Base-by-base conservation (phyloP, 177 flowering plant genomes). In the Vitis hybrid region DNA sequence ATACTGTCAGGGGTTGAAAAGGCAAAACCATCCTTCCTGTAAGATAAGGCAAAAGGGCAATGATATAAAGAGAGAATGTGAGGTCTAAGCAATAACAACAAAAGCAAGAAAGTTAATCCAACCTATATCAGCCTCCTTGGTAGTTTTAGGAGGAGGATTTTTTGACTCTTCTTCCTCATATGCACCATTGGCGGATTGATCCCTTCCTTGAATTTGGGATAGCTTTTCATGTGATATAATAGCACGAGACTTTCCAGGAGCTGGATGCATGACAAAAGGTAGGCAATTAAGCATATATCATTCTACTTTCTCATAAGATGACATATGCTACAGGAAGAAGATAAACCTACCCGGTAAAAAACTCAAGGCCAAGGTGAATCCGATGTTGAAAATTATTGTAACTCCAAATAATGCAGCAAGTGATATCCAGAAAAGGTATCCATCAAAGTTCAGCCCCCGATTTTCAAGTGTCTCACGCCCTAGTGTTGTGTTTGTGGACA, bases 21-120 rank as follows among this genome's bases (percentile, higher is more conserved):
- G 97, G 97, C 65, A 91, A 80, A 65, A 86, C 78, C 85, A 86
- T 84, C 75, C 75, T 75, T n/a, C 78, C 90, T 87, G 87, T 76
- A 4, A 66, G 28, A 67, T 11, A 60, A 59, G 22, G 22, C 15
- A 5, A 53, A 50, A 11, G 67, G 2, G 47, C 15, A 18, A 13
- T 53, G 59, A 38, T 38, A 38, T 38, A 38, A 74, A 28, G 19
- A 14, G 11, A 70, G 52, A 19, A 14, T 2, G 4, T 24, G 31
- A 13, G 28, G 7, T 51, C 13, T 60, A 38, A n/a, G 3, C 19
- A 65, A 61, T 1, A 64, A 51, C 12, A 31, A 57, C 1, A 50
- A 71, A 55, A 1, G 66, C 38, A 62, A 10, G 49, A 62, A 57
- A 3, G n/a, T 12, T 24, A n/a, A 49, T 20, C 3, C n/a, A 47